A percentile compares a stretch with the other conserved stretches of the same genome.
Conservation (phyloP, 2,329 filamentous ascomycete species). For the Raffaelea deltoideospora region DNA sequence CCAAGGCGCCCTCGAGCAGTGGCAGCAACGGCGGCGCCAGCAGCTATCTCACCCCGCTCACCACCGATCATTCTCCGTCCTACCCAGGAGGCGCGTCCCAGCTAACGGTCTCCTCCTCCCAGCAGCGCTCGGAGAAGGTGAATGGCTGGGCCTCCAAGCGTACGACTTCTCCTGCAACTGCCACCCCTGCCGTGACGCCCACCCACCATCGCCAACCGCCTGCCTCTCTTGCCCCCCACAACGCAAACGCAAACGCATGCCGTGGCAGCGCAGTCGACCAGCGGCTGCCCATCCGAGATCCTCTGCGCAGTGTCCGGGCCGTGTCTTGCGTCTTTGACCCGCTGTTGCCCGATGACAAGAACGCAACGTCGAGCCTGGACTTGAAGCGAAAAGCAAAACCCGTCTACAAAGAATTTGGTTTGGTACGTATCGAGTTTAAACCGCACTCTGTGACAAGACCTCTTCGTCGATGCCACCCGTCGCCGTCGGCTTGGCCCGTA, state of each 20-base stretch:
- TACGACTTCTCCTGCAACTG: constrained; percentile 11
- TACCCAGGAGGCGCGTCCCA: constrained; percentile 6
- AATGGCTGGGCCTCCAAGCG: background rate
- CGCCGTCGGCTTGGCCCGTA: no score
- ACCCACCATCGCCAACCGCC: constrained; percentile 35
- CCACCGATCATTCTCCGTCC: constrained; percentile 36
- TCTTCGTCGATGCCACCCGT: background rate
- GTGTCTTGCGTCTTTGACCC: constrained; percentile 48
- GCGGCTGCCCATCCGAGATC: constrained; percentile 42
- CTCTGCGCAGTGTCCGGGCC: constrained; percentile 36
- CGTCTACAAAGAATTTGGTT: constrained; percentile 47
- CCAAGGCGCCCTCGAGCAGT: constrained; percentile 13
- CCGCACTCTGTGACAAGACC: background rate
- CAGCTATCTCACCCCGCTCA: constrained; percentile 34
- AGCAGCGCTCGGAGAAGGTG: background rate
- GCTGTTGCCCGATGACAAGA: constrained; percentile 28
- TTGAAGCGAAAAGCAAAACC: constrained; percentile 40
- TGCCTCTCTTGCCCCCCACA: constrained; percentile 17
- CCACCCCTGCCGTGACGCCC: constrained; percentile 33
- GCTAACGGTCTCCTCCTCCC: background rate
- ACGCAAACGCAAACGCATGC: background rate
- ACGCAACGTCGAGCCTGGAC: constrained; percentile 28
- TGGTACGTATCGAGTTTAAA: constrained; percentile 40
- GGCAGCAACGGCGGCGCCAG: constrained; percentile 22
- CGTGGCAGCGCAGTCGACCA: constrained; percentile 11